A percentile compares a stretch with the other conserved stretches of the same genome.
Evolutionary conservation across 2,329 filamentous ascomycete species (phyloP).

Genomic region (Fragosphaeria purpurea): DNA sequence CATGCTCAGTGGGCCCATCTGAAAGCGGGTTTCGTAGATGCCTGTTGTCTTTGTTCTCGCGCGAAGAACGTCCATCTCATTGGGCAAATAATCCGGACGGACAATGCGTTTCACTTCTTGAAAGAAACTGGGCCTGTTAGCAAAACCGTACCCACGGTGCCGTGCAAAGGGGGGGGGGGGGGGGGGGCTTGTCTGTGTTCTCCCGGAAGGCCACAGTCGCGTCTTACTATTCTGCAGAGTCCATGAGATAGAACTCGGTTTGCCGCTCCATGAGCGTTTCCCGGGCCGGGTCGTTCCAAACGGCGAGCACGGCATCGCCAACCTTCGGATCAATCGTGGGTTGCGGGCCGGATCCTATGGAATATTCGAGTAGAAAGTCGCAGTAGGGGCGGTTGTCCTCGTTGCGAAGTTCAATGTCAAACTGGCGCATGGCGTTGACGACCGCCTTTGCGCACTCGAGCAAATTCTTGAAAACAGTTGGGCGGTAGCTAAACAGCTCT

Average conservation of each 20-base stretch:
- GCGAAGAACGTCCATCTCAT: slow-evolving; percentile 88
- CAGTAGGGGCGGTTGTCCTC: slow-evolving; percentile 63
- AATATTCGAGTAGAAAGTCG: slow-evolving; percentile 76
- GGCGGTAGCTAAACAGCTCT: slow-evolving; percentile 84
- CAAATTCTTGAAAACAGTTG: slow-evolving; percentile 97
- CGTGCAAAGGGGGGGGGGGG: no score
- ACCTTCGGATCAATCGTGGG: slow-evolving; percentile 73
- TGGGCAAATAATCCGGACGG: slow-evolving; percentile 74
- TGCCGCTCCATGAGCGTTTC: slow-evolving; percentile 81
- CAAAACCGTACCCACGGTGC: not conserved
- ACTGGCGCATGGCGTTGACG: slow-evolving; percentile 84
- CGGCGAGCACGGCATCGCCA: slow-evolving; percentile 68
- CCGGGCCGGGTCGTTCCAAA: slow-evolving; percentile 86
- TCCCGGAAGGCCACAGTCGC: not conserved
- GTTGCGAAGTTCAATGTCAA: slow-evolving; percentile 69
- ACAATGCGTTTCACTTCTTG: slow-evolving; percentile 84
- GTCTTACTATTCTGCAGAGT: slow-evolving; percentile 91
- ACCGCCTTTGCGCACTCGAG: slow-evolving; percentile 93
- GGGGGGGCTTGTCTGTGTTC: no score
- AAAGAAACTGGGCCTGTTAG: slow-evolving; percentile 63
- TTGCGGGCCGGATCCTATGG: slow-evolving; percentile 82
- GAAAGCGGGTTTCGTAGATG: slow-evolving; percentile 97
- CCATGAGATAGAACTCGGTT: slow-evolving; percentile 98
- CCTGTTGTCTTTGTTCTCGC: slow-evolving; percentile 97
- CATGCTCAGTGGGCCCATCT: slow-evolving; percentile 97